Evolutionary conservation across 257 asterid species (phyloP), one percentile per base, ranked within the genome.

Genomic region (Verbena officinalis): DNA sequence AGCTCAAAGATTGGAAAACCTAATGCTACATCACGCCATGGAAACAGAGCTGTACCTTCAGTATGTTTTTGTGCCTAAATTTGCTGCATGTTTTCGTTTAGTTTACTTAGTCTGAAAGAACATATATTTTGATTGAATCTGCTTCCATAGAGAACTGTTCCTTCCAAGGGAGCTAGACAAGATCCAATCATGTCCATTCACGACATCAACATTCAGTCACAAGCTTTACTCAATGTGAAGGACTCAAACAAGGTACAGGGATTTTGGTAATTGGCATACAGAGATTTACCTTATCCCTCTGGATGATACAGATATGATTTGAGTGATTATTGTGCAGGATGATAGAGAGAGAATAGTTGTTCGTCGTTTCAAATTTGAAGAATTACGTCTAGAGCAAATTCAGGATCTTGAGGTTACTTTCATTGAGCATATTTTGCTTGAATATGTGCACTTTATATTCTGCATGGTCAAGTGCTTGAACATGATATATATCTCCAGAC

Each of bases 321-420:
- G 40, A 55, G 53, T 46, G 71, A 48, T 74, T 27, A 57, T 55
- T 74, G n/a, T 70, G 76, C 97, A 94, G 99, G 98, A 84, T 76
- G 98, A 94, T 21, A 82, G 99, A 65, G 99, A 94, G 78, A 82
- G 96, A 75, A 76, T 86, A 40, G 68, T 94, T 67, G 91, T 90
- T 54, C 92, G 96, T 60, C 84, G 95, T 77, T 85, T 84, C 68
- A 94, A 94, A 81, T 94, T 90, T 71, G 99, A 94, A 80, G 99
- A 94, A 72, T 62, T 85, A 56, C 99, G 96, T 40, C 60, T 84
- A 65, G 97, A 94, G 81, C 99, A 94, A 78, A 88, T 94, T 76
- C 99, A 94, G 82, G 99, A 94, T 77, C 95, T 90, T 46, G 97
- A 94, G 99, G 99, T 94, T 71, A 77, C 68, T 64, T 34, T 51